Percentiles rank a stretch among this genome's conserved stretches.
Conservation (phyloP, 164 flowering plant species). For the Piper longum region DNA sequence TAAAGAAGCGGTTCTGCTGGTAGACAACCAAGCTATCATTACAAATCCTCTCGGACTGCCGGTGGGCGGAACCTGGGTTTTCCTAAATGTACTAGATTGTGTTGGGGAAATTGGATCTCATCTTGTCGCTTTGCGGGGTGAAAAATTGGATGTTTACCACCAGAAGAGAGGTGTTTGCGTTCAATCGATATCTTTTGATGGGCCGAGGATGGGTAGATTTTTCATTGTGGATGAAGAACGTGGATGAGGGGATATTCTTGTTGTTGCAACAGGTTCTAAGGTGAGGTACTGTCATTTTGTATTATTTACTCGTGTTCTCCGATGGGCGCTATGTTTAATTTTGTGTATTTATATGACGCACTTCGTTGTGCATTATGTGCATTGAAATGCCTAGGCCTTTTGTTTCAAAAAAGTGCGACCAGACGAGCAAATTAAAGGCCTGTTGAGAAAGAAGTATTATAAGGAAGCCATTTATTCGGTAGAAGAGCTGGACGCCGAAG, state of each 20-base stretch:
- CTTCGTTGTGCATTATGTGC: background rate
- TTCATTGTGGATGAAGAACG: constrained; percentile 43
- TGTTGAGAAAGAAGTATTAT: constrained; percentile 69
- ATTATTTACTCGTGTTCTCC: background rate
- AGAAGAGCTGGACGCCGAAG: constrained; percentile 78
- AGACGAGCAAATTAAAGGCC: constrained; percentile 86
- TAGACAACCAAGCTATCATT: constrained; percentile 77
- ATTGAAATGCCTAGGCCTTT: constrained; percentile 31
- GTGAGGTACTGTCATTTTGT: constrained; percentile 14
- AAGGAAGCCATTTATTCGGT: constrained; percentile 74
- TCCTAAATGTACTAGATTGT: constrained; percentile 40
- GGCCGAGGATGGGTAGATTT: constrained; percentile 39
- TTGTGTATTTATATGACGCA: background rate
- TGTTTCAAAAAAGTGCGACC: constrained; percentile 59
- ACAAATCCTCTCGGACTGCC: constrained; percentile 72
- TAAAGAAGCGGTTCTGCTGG: constrained; percentile 55
- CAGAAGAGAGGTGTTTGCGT: constrained; percentile 49
- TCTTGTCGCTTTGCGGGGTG: constrained; percentile 42
- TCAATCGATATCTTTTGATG: constrained; percentile 40
- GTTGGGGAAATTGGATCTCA: constrained; percentile 48
- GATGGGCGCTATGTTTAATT: background rate
- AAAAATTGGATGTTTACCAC: constrained; percentile 68
- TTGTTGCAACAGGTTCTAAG: constrained; percentile 54
- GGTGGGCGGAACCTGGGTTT: constrained; percentile 78
- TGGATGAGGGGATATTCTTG: constrained; percentile 36